Percentiles rank a stretch among this genome's conserved stretches.
phyloP scores from a whole-genome alignment of 129 eudicot species.

The Logfia minima region DNA sequence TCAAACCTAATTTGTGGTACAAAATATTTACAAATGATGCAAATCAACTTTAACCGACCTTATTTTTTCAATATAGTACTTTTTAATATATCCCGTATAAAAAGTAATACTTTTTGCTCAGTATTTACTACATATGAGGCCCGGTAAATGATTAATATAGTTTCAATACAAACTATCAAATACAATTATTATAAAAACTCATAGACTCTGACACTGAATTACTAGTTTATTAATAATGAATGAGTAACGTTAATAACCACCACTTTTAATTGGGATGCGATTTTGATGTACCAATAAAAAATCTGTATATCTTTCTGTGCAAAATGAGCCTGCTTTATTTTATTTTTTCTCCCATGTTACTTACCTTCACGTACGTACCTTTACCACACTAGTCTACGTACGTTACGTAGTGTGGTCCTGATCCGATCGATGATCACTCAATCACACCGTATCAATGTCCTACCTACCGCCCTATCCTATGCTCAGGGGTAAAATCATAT shows the following conservation, averaged over 20 bases:
- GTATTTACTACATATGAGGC: too few species aligned
- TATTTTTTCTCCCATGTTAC: constrained; percentile 33
- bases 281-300: not conserved
- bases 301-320: constrained; percentile 45
- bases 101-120: too few species aligned
- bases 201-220: not conserved
- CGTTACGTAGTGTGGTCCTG: constrained; percentile 31
- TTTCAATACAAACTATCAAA: too few species aligned
- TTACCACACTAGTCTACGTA: not conserved
- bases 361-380: constrained; percentile 26
- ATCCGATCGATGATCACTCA: not conserved
- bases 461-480: constrained; percentile 26
- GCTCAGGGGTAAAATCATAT: constrained; percentile 23
- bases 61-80: too few species aligned
- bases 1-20: too few species aligned
- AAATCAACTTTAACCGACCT: too few species aligned
- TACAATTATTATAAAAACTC: not conserved
- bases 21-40: too few species aligned
- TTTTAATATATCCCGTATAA: too few species aligned
- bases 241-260: constrained; percentile 16
- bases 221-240: not conserved
- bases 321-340: constrained; percentile 21
- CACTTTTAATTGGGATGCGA: not conserved
- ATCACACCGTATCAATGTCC: constrained; percentile 22
- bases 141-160: too few species aligned